Evolutionary conservation across 257 asterid species (phyloP).

Genomic region (Nicotiana knightiana): DNA sequence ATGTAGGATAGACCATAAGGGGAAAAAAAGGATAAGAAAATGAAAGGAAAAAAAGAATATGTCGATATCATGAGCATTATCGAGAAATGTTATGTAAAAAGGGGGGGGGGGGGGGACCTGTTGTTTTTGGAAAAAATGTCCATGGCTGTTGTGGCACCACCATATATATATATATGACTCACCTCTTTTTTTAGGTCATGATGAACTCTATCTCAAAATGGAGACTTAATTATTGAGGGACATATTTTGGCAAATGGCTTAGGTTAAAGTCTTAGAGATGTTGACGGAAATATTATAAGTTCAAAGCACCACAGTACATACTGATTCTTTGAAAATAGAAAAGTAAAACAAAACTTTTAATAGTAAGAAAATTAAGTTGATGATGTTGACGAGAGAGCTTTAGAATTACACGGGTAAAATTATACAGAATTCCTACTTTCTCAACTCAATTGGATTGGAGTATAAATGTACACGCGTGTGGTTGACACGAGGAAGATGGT

Average conservation of each 20-base stretch:
- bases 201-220: slow-evolving; percentile 9
- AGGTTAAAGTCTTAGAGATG: background rate
- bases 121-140: slow-evolving; percentile 24
- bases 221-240: background rate
- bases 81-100: background rate
- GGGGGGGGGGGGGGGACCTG: slow-evolving; percentile 15
- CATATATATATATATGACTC: slow-evolving; percentile 14
- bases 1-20: background rate
- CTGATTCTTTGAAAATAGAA: background rate
- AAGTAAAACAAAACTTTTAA: background rate
- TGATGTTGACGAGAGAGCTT: background rate
- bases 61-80: slow-evolving; percentile 6
- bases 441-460: background rate
- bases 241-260: background rate
- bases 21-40: background rate
- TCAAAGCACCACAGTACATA: background rate
- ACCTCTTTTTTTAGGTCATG: slow-evolving; percentile 11
- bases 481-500: slow-evolving; percentile 5
- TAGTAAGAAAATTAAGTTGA: background rate
- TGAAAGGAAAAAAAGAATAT: background rate
- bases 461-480: slow-evolving; percentile 22
- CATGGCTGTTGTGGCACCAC: slow-evolving; percentile 13
- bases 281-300: background rate
- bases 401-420: background rate
- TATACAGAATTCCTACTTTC: background rate